Base-by-base conservation (phyloP, 306 rosid genomes). In the Quercus gilva region DNA sequence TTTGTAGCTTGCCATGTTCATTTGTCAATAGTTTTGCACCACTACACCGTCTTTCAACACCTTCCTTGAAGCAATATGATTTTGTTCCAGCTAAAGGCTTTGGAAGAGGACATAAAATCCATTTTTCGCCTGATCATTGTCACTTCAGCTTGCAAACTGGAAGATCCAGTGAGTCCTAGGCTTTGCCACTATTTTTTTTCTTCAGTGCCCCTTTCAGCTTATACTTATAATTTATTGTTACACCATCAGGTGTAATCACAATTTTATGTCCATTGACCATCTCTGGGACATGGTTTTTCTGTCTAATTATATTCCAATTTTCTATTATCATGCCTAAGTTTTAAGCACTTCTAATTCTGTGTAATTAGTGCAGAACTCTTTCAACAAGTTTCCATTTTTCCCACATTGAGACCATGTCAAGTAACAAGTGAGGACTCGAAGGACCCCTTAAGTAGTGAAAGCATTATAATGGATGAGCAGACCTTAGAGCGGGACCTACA, bases 401-500 rank as follows among this genome's bases (percentile, higher is more conserved):
- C 41, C 26, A 84, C 87, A 64, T 77, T 78, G 53, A 75, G 82
- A 76, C 86, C 55, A 2, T 81, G 78, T 57, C 82, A 71, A 78
- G 89, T 76, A 4, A 94, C 87, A 81, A 75, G 94, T 6, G 94
- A 87, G 51, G 91, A 88, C 78, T 81, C 93, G 0, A 89, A 90
- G 73, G 72, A 88, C 71, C 74, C 76, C 69, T 79, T 83, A 84
- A 80, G 87, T 6, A 63, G 86, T 5, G 93, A 92, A 41, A 84
- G 85, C 80, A 41, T 85, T 69, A 82, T 85, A 80, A 55, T 87
- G 63, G 90, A 92, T 82, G 94, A 83, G 25, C 83, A 87, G 70
- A 79, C 88, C 14, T 85, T 95, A 68, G 92, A 81, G 87, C 90
- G 75, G 79, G 96, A 92, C 68, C 87, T 92, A 12, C 84, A 87